Evolutionary conservation across 139 green algal species (phyloP).

Genomic region (Chlamydomonas sp.): DNA sequence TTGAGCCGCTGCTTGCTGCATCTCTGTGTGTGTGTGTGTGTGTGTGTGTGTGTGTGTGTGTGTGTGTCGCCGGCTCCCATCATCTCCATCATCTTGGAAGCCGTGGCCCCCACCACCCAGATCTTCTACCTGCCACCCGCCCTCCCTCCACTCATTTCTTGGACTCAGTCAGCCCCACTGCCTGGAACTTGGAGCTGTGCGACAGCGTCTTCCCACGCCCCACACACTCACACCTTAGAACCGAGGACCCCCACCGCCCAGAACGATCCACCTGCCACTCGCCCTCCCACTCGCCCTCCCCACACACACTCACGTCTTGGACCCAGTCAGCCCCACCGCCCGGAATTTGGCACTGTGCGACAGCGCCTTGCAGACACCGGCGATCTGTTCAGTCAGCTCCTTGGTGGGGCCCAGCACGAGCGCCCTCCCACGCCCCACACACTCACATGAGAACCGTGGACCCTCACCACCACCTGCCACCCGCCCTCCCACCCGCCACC

Average conservation of each 20-base stretch:
- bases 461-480: no score
- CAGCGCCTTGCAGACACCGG: slow-evolving; percentile 74
- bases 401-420: slow-evolving; percentile 81
- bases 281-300: no score
- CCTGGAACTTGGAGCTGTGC: slow-evolving; percentile 78
- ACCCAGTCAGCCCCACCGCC: slow-evolving; percentile 24
- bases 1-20: neutral
- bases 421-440: slow-evolving; percentile 63
- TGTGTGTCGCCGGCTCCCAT: no score
- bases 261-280: no score
- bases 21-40: neutral
- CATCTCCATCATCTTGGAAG: neutral
- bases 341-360: slow-evolving; percentile 77
- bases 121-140: no score
- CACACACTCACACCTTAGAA: no score
- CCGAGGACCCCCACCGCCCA: no score
- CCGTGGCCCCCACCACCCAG: no score
- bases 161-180: slow-evolving; percentile 17
- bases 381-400: slow-evolving; percentile 86
- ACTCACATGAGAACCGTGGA: no score
- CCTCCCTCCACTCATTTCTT: slow-evolving; percentile 4
- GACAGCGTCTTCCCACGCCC: slow-evolving; percentile 75
- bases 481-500: no score
- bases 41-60: neutral
- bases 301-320: neutral